Conservation (phyloP, 73 alveolate genomes). For the Tetrahymena borealis region DNA sequence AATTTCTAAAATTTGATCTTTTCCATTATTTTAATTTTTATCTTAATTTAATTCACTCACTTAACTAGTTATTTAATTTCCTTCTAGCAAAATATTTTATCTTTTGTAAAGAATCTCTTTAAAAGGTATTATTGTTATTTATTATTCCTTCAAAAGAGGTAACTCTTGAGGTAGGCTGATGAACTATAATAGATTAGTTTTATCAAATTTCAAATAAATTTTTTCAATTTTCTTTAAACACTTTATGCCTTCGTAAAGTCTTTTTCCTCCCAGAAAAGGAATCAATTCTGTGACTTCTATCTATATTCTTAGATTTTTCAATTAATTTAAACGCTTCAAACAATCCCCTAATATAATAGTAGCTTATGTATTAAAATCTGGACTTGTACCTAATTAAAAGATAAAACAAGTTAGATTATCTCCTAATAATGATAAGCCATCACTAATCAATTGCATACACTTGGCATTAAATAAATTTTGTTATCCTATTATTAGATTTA, state of each 20-base stretch:
- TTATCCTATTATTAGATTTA: background rate
- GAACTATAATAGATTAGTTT: background rate
- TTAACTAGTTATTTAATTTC: too few relatives aligned
- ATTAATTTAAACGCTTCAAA: background rate
- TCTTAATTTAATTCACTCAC: too few relatives aligned
- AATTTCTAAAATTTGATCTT: too few relatives aligned
- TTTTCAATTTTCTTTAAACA: background rate
- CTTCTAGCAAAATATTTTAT: background rate
- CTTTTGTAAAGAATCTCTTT: background rate
- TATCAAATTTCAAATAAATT: background rate
- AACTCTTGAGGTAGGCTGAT: background rate
- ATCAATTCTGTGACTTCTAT: background rate
- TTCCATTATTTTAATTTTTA: too few relatives aligned
- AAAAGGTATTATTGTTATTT: background rate
- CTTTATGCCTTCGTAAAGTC: background rate
- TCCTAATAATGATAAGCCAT: background rate
- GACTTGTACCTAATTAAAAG: background rate
- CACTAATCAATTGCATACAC: background rate
- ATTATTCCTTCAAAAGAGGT: background rate
- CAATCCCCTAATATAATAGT: background rate
- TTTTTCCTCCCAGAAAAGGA: background rate
- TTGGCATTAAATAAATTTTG: background rate
- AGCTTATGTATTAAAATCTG: background rate
- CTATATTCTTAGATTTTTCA: background rate
- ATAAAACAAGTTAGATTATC: background rate